phyloP scores from a whole-genome alignment of 495 filamentous ascomycete genomes.

The Parmelia sp. region DNA sequence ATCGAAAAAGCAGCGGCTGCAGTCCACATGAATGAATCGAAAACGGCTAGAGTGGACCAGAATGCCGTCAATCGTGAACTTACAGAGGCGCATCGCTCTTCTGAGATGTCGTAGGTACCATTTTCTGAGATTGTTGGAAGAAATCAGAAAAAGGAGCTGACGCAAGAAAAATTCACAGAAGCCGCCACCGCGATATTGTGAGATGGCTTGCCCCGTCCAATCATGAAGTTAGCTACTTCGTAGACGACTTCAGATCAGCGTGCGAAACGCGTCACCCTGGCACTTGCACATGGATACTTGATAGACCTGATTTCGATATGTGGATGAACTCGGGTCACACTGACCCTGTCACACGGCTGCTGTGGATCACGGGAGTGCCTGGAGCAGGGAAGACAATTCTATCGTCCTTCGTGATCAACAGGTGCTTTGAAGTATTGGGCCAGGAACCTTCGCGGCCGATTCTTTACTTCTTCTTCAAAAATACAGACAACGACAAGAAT shows the following conservation, averaged over 20 bases:
- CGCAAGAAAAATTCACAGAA: background rate
- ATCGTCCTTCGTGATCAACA: background rate
- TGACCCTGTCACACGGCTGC: background rate
- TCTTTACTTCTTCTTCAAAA: slow-evolving; percentile 2
- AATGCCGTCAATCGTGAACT: background rate
- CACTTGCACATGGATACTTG: background rate
- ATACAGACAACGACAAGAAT: background rate
- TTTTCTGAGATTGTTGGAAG: too few relatives aligned
- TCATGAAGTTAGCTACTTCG: background rate
- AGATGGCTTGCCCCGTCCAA: background rate
- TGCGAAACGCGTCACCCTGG: background rate
- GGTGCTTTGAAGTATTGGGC: background rate
- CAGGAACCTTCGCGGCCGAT: background rate
- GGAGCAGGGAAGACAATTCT: background rate
- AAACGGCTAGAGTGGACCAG: slow-evolving; percentile 1
- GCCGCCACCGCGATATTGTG: background rate
- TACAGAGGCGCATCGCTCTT: background rate
- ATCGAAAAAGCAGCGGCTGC: slow-evolving; percentile 2
- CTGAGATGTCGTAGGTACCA: slow-evolving; percentile 3
- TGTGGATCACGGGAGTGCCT: background rate
- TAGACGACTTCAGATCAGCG: background rate
- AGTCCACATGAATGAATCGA: background rate
- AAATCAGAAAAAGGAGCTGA: background rate
- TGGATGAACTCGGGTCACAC: background rate
- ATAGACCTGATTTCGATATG: background rate